Base-by-base conservation (phyloP, 495 filamentous ascomycete species). In the Podospora australis region DNA sequence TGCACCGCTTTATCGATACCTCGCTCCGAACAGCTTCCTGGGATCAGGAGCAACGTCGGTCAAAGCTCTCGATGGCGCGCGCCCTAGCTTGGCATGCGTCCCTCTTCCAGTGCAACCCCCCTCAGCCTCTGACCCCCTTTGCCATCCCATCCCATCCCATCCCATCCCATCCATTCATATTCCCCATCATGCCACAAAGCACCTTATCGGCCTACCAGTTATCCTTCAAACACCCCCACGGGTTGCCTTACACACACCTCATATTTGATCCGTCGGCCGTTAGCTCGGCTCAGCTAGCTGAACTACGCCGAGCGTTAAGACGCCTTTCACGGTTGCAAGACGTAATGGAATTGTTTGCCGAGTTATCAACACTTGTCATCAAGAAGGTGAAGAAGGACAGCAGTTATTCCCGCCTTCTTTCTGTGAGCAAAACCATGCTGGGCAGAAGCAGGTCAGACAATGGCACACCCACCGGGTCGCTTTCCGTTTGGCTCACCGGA, bases 181-280 rank as follows among this genome's bases (percentile, higher is more conserved):
- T 30, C 48, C 38, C 45, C 43, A 49, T 44, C 48, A 48, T 38
- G 40, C 29, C 22, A 42, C 47, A 28, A 30, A 41, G 30, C 38
- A 26, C 39, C 43, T 48, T 58, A 54, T 54, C 51, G 34, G n/a
- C 9, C 30, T 41, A n/a, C 48, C 52, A 39, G 44, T 48, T 49
- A 22, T 25, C 48, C 23, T 32, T 50, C 24, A 11, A 39, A 24
- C 24, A 52, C 56, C 56, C 56, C 56, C 56, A 58, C 56, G 52
- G 26, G 28, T 26, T 38, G 43, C 41, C 20, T 44, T 9, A 36
- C 48, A 47, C 48, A 38, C 24, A 34, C 38, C 36, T 29, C n/a
- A n/a, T n/a, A n/a, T n/a, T n/a, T n/a, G n/a, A n/a, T n/a, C n/a
- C n/a, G n/a, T n/a, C n/a, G n/a, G n/a, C n/a, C n/a, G n/a, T n/a